Conservation (phyloP, 306 rosid species). For the Trifolium pratense region DNA sequence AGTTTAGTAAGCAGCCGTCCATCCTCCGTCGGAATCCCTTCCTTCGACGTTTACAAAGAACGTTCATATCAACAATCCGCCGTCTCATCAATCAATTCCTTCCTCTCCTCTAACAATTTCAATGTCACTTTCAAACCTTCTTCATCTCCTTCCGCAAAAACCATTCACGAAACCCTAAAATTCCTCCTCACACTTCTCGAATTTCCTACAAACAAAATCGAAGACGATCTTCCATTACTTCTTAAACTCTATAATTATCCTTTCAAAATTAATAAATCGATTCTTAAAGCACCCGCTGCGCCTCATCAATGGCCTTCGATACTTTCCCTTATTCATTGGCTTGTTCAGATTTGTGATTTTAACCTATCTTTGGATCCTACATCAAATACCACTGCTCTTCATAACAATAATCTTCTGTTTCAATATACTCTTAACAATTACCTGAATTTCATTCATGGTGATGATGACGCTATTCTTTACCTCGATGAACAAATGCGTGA, state of each 20-base stretch:
- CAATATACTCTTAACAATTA: slow-evolving; percentile 57
- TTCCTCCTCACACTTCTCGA: slow-evolving; percentile 63
- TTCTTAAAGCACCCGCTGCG: slow-evolving; percentile 76
- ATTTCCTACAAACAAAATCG: slow-evolving; percentile 61
- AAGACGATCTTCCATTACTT: slow-evolving; percentile 72
- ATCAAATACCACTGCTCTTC: background rate
- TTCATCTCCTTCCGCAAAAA: slow-evolving; percentile 69
- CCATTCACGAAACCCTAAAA: slow-evolving; percentile 67
- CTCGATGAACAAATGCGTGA: slow-evolving; percentile 54
- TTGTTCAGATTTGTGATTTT: slow-evolving; percentile 65
- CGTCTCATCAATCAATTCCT: slow-evolving; percentile 62
- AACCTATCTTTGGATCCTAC: slow-evolving; percentile 39
- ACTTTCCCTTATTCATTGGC: slow-evolving; percentile 91
- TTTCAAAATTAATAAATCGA: slow-evolving; percentile 68
- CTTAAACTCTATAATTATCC: slow-evolving; percentile 67
- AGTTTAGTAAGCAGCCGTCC: slow-evolving; percentile 91
- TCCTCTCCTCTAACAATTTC: slow-evolving; percentile 61
- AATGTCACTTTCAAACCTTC: slow-evolving; percentile 58
- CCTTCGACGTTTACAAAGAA: slow-evolving; percentile 82
- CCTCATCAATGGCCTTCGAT: slow-evolving; percentile 91
- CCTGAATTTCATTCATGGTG: slow-evolving; percentile 60
- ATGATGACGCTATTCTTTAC: slow-evolving; percentile 64
- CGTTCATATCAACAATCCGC: slow-evolving; percentile 63
- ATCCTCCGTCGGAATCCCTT: slow-evolving; percentile 58
- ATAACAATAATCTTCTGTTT: slow-evolving; percentile 41